Conservation (phyloP, 163 green algal genomes). For the Prototheca wickerhamii region DNA sequence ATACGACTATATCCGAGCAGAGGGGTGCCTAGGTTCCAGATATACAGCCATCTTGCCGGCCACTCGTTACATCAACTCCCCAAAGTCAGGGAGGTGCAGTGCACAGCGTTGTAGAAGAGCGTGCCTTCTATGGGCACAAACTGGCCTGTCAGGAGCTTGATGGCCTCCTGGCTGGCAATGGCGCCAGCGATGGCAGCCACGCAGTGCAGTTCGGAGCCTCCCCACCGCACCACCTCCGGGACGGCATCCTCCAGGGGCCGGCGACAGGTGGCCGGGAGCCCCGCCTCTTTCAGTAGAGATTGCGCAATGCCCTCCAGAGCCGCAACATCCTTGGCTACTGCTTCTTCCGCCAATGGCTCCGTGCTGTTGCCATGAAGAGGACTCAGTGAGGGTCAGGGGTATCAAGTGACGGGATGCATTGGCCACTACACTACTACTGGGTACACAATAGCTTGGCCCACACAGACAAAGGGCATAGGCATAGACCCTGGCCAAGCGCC, state of each 20-base stretch:
- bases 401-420: too few species aligned
- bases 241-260: conserved; percentile 51
- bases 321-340: conserved; percentile 62
- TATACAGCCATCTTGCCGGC: too few species aligned
- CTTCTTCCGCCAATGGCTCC: too few species aligned
- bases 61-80: neutral
- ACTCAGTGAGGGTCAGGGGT: too few species aligned
- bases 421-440: too few species aligned
- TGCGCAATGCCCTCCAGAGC: conserved; percentile 43
- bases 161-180: conserved; percentile 87
- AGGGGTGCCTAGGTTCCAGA: too few species aligned
- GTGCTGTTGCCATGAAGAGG: too few species aligned
- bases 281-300: conserved; percentile 38
- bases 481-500: too few species aligned
- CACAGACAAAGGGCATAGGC: too few species aligned
- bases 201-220: conserved; percentile 73
- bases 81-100: conserved; percentile 26
- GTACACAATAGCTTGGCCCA: too few species aligned
- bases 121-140: conserved; percentile 80
- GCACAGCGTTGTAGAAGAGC: conserved; percentile 86
- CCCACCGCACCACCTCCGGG: conserved; percentile 59
- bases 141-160: conserved; percentile 92
- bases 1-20: too few species aligned
- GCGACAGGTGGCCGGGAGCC: neutral
- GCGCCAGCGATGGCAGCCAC: conserved; percentile 82